Conservation (phyloP, 1,139 yeast species). For the Blastobotrys raffinosifermentans region DNA sequence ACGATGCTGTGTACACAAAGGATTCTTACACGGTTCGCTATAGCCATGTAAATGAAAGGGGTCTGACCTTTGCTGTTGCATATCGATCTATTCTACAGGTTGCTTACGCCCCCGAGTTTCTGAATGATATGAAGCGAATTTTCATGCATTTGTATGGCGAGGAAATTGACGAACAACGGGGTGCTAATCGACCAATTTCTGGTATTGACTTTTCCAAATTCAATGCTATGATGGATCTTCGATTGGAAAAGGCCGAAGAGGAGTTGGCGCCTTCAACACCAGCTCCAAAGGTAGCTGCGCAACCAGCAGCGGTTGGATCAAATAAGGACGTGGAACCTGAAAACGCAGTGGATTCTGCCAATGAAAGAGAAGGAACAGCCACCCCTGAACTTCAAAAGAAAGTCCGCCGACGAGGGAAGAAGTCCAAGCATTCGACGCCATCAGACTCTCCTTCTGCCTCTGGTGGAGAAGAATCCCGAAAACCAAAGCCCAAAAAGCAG, state of each 20-base stretch:
- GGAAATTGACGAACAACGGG: slow-evolving; percentile 18
- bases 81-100: slow-evolving; percentile 35
- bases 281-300: too few species aligned
- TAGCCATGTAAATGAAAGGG: slow-evolving; percentile 31
- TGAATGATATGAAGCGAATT: slow-evolving; percentile 31
- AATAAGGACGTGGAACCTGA: slow-evolving; percentile 4
- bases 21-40: slow-evolving; percentile 37
- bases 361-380: slow-evolving; percentile 5
- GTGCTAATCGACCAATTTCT: slow-evolving; percentile 13
- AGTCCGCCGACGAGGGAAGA: slow-evolving; percentile 18
- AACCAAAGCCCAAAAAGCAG: slow-evolving; percentile 31
- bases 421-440: too few species aligned
- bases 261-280: slow-evolving; percentile 3
- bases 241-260: slow-evolving; percentile 23
- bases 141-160: slow-evolving; percentile 30
- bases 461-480: slow-evolving; percentile 15
- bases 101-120: slow-evolving; percentile 31
- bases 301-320: slow-evolving; percentile 5
- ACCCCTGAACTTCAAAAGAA: slow-evolving; percentile 10
- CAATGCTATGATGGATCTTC: slow-evolving; percentile 30
- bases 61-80: slow-evolving; percentile 32
- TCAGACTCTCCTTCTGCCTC: slow-evolving; percentile 11
- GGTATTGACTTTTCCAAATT: slow-evolving; percentile 27
- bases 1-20: slow-evolving; percentile 14
- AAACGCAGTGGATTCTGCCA: slow-evolving; percentile 3